Conservation (phyloP, 2,329 filamentous ascomycete species). For the Xylaria sp. region DNA sequence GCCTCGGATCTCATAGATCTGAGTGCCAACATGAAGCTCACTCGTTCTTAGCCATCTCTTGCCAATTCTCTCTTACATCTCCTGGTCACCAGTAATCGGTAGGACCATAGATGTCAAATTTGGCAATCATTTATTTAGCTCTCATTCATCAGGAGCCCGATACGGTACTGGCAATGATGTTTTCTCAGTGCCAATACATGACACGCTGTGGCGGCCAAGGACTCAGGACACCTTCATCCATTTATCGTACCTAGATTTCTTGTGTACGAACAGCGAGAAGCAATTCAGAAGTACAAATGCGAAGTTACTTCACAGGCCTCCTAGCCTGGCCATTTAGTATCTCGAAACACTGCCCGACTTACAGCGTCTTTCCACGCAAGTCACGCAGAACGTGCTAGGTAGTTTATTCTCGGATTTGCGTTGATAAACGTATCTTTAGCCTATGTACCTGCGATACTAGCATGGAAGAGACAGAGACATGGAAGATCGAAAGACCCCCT, state of each 20-base stretch:
- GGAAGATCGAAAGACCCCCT: conserved; percentile 11
- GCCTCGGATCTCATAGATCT: conserved; percentile 10
- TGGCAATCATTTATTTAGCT: conserved; percentile 4
- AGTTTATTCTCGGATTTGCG: conserved; percentile 13
- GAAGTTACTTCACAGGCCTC: conserved; percentile 4
- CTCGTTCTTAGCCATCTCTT: conserved; percentile 1
- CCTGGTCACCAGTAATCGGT: conserved; percentile 3
- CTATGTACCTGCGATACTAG: conserved; percentile 5
- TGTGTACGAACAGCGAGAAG: conserved; percentile 13
- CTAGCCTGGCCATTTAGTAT: neutral
- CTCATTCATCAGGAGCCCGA: conserved; percentile 2
- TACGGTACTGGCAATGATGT: conserved; percentile 1
- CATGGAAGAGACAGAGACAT: conserved; percentile 11
- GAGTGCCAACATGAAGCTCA: neutral
- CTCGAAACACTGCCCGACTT: conserved; percentile 3
- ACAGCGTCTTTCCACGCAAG: conserved; percentile 5
- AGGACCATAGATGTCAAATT: conserved; percentile 12
- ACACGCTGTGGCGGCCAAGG: conserved; percentile 7
- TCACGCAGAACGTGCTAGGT: conserved; percentile 4
- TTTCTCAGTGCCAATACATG: conserved; percentile 19
- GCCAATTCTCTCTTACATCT: conserved; percentile 12
- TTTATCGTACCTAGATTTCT: neutral
- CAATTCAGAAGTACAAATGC: conserved; percentile 1
- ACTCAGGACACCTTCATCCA: neutral
- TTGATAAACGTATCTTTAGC: conserved; percentile 7